Percentiles rank a stretch among this genome's conserved stretches.
Conservation (phyloP, 2,329 filamentous ascomycete genomes). For the Colletotrichum aenigma region DNA sequence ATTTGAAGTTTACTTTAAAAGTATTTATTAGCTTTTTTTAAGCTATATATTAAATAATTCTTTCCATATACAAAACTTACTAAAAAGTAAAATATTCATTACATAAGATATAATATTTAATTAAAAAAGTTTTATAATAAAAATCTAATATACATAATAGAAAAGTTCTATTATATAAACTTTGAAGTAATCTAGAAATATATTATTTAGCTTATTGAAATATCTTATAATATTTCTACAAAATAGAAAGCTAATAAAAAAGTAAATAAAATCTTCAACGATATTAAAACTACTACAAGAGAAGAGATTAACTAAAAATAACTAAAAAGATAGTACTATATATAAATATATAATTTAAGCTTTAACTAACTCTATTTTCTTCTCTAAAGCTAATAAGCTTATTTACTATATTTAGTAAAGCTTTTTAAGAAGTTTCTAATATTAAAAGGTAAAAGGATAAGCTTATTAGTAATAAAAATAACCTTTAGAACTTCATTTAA, state of each 20-base stretch:
- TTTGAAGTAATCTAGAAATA: not conserved
- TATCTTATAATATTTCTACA: not conserved
- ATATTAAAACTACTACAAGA: not conserved
- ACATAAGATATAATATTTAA: not conserved
- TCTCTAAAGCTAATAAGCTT: not conserved
- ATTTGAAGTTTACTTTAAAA: fast-evolving
- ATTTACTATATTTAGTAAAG: not conserved
- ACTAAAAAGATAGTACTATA: not conserved
- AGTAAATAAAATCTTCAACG: not conserved
- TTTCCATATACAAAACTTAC: no score
- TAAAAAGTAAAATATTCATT: not conserved
- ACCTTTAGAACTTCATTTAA: no score
- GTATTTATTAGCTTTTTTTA: no score
- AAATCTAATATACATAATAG: not conserved
- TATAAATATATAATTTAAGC: not conserved
- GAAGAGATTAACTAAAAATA: not conserved
- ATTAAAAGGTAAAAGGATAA: fast-evolving
- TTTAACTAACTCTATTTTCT: fast-evolving
- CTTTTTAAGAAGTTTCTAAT: not conserved
- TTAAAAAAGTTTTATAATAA: not conserved
- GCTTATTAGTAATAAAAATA: no score
- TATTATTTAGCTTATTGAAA: not conserved
- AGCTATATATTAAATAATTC: no score
- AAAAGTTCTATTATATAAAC: not conserved
- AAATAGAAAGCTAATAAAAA: not conserved